Evolutionary conservation across 805 yeast genomes (phyloP).

Genomic region (Schizosaccharomyces octosporus): DNA sequence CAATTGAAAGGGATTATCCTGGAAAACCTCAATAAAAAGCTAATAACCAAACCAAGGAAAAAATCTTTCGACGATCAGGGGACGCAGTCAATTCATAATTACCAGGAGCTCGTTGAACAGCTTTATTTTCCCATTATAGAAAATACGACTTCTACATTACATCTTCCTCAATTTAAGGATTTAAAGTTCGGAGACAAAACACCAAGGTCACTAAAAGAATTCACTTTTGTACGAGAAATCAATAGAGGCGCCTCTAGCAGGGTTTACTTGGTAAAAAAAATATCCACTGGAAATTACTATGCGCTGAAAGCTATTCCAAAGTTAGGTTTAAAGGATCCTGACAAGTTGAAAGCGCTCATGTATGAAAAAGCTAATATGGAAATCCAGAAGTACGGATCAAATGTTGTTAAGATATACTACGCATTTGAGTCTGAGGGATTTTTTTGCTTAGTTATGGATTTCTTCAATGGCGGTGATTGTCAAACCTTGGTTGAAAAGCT

Average conservation of each 20-base stretch:
- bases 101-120: not conserved
- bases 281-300: conserved; percentile 81
- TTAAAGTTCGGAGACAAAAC: not conserved
- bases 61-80: too few relatives aligned
- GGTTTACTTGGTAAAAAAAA: conserved; percentile 83
- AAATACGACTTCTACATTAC: not conserved
- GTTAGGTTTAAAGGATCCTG: conserved; percentile 57
- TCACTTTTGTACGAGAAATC: conserved; percentile 87
- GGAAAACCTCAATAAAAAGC: too few relatives aligned
- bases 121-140: not conserved
- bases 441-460: conserved; percentile 91
- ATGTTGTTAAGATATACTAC: conserved; percentile 81
- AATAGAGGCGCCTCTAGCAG: conserved; percentile 99
- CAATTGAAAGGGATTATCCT: too few relatives aligned
- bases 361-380: conserved; percentile 78
- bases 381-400: conserved; percentile 83
- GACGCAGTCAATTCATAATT: not conserved
- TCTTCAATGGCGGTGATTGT: conserved; percentile 96
- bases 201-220: conserved; percentile 32
- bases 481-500: conserved; percentile 82
- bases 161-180: not conserved
- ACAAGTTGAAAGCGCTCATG: conserved; percentile 82
- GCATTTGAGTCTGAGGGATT: conserved; percentile 84
- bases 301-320: conserved; percentile 83
- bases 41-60: too few relatives aligned